Base-by-base conservation (phyloP, 2,329 filamentous ascomycete species). In the Aspergillus thermomutatus region DNA sequence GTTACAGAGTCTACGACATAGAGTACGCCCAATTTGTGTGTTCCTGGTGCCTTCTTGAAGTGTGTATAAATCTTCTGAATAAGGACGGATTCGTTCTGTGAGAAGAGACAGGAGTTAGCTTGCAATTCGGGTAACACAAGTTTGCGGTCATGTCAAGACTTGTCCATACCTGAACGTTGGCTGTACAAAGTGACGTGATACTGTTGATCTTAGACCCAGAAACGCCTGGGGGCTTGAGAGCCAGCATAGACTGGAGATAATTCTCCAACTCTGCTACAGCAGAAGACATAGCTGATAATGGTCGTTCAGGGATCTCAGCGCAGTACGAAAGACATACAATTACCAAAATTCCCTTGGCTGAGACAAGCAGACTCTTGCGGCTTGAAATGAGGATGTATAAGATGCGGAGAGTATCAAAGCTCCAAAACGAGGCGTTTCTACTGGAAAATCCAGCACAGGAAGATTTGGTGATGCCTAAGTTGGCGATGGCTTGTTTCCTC, bases 1-100 rank as follows among this genome's bases (percentile, higher is more conserved):
- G 92, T 93, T 85, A 99, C 92, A 82, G 93, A 96, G 84, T 99
- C 94, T 92, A 99, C 91, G 80, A 97, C 92, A 87, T 99, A 99
- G 80, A 99, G 88, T 72, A 97, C 92, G 79, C 94, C 94, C 77
- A 99, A 85, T 80, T 99, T 99, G 85, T 99, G 93, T 74, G 92
- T 96, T 74, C 87, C 87, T 59, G 91, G 91, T 66, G 92, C 88
- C 78, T 94, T 96, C 78, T 95, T 96, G 83, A 97, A 95, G 72
- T 97, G 92, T 64, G 92, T 95, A 79, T 90, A 96, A 71, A 99
- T 89, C 76, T 96, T 97, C 76, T 96, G 92, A 68, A 97, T 91
- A 71, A 99, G 87, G 68, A 92, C 87, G 54, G 91, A 94, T 80
- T 97, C 93, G 77, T 90, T 93, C 94, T 97, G 79, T 61, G 60